Evolutionary conservation across 768 basidiomycete species (phyloP), one percentile per base, ranked within the genome.

Genomic region (Cystobasidium ongulense): DNA sequence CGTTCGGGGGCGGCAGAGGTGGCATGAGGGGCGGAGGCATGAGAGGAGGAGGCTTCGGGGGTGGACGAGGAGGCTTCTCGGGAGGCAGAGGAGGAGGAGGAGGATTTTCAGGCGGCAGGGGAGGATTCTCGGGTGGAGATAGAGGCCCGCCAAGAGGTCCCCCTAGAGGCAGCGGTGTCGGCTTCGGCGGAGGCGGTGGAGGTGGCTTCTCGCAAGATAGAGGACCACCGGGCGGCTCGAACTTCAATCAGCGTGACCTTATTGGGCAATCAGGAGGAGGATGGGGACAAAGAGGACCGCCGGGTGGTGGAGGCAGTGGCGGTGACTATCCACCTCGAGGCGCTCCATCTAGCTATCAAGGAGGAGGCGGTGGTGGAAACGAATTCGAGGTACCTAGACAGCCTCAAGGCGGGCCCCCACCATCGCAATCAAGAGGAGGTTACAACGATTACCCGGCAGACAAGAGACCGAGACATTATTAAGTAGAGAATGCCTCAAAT

Each of bases 21-120:
- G 53, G 23, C 54, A 61, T 50, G 17, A 67, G 70, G 8, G 33
- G 59, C 33, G 50, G 75, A 54, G 63, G 52, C 33, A 35, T 63
- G 11, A 77, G 78, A 53, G 80, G 82, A 13, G 81, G 79, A 38
- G 77, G 81, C 10, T 59, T 71, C 31, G 74, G 76, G 35, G 78
- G 78, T 82, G 84, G 54, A 79, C 82, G 61, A 79, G 84, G 68
- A 77, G 80, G 80, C 31, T 76, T 75, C 59, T 62, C 75, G 5
- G n/a, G 15, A 35, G 8, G 63, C 29, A 64, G 75, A n/a, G 73
- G 75, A 36, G 59, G 35, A 18, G 15, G 39, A 43, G 66, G 73
- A 1, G 73, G 73, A 38, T 68, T 50, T 29, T 18, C 43, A 36
- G 63, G 63, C 66, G 74, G 68, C 66, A 46, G 78, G 27, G 78